Conservation (phyloP, 139 green algal genomes). For the Tetradesmus lagerheimii region DNA sequence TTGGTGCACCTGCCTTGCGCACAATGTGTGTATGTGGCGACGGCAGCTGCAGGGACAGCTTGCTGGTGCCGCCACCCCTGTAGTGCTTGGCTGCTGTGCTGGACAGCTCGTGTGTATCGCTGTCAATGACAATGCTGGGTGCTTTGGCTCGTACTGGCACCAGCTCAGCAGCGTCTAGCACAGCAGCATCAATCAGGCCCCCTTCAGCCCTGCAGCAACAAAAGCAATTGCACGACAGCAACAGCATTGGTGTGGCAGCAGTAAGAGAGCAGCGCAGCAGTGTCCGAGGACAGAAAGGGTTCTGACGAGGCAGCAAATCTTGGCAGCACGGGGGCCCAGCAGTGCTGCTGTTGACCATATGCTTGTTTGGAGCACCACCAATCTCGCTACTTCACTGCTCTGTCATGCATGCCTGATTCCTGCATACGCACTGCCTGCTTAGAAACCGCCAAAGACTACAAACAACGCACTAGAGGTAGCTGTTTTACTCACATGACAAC, state of each 20-base stretch:
- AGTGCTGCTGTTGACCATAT: too few species aligned
- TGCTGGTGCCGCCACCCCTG: neutral
- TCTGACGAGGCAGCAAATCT: too few species aligned
- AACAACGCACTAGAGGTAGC: too few species aligned
- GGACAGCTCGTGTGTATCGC: neutral
- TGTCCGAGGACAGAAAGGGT: too few species aligned
- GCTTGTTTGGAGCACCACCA: too few species aligned
- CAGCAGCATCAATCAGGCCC: constrained; percentile 14
- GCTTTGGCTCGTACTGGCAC: constrained; percentile 12
- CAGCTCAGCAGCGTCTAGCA: constrained; percentile 29
- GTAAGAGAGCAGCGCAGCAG: too few species aligned
- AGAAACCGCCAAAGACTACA: too few species aligned
- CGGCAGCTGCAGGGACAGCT: constrained; percentile 35
- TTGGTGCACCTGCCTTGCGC: neutral
- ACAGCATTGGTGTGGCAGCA: neutral
- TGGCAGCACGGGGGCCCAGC: too few species aligned
- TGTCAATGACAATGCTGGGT: constrained; percentile 31
- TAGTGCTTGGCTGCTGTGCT: neutral
- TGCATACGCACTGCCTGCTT: too few species aligned
- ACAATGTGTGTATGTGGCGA: constrained; percentile 15
- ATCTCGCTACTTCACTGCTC: too few species aligned
- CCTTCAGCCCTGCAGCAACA: constrained; percentile 31
- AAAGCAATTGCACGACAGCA: neutral
- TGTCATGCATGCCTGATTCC: too few species aligned
- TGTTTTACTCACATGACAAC: neutral